These are phyloP conservation scores for Fusarium cyanostomum DNA, from an alignment of 2,329 filamentous ascomycete species.

Conservation along the genomic window DNA sequence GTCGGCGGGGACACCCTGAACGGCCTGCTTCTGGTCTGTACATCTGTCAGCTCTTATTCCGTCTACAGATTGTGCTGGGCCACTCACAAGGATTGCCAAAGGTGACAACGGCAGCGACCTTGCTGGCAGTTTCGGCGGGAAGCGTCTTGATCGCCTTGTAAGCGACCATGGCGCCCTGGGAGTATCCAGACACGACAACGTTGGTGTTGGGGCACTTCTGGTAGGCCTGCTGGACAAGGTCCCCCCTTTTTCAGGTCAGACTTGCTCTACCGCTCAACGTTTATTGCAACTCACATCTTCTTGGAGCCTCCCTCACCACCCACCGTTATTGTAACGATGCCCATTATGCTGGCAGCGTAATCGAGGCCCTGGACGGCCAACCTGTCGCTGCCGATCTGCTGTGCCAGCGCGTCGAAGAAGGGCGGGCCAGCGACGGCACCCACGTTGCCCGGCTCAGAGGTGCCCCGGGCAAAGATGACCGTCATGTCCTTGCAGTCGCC, in stretches of 20 bases:
- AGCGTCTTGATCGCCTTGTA: slow-evolving; percentile 55
- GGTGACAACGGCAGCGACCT: slow-evolving; percentile 44
- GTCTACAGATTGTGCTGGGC: slow-evolving; percentile 5
- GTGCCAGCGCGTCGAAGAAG: slow-evolving; percentile 57
- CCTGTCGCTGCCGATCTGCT: slow-evolving; percentile 52
- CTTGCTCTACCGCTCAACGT: neutral
- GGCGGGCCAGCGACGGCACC: slow-evolving; percentile 60
- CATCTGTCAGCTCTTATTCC: neutral
- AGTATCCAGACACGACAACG: slow-evolving; percentile 59
- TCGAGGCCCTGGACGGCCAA: slow-evolving; percentile 64
- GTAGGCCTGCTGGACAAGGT: slow-evolving; percentile 46
- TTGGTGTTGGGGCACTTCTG: slow-evolving; percentile 55
- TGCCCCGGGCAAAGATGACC: slow-evolving; percentile 66
- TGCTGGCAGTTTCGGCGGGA: slow-evolving; percentile 47
- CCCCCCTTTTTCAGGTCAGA: slow-evolving; percentile 25
- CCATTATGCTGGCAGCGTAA: slow-evolving; percentile 57
- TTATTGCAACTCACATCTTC: slow-evolving; percentile 54
- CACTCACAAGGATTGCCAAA: slow-evolving; percentile 45
- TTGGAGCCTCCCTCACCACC: slow-evolving; percentile 56
- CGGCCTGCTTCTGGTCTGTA: slow-evolving; percentile 34
- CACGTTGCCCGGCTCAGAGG: slow-evolving; percentile 62
- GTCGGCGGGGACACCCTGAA: slow-evolving; percentile 33
- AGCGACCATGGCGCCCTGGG: slow-evolving; percentile 52
- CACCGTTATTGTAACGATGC: slow-evolving; percentile 56
- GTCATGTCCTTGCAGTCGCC: slow-evolving; percentile 52